phyloP scores from a whole-genome alignment of 2,329 filamentous ascomycete genomes.

The Phaeosphaeria sp. region DNA sequence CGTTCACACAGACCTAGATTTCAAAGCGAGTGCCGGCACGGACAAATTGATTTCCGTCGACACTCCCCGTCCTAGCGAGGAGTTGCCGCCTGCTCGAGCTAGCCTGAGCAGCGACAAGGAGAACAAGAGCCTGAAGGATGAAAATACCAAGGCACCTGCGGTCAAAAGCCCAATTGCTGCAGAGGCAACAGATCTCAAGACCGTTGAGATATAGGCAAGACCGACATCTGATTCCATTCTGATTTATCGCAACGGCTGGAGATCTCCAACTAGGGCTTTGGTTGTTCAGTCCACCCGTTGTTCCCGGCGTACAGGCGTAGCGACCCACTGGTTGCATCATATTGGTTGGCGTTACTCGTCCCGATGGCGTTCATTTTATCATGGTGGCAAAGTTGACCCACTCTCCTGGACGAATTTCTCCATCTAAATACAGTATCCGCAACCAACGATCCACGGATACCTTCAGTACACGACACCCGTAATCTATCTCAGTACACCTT shows the following conservation, averaged over 20 bases:
- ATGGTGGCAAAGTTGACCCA: slow-evolving; percentile 16
- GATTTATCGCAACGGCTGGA: slow-evolving; percentile 37
- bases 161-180: slow-evolving; percentile 37
- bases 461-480: slow-evolving; percentile 6
- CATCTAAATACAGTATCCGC: slow-evolving; percentile 6
- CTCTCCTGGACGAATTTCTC: slow-evolving; percentile 17
- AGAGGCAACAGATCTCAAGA: slow-evolving; percentile 53
- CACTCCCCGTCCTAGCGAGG: slow-evolving; percentile 50
- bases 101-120: slow-evolving; percentile 50
- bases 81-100: slow-evolving; percentile 32
- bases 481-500: slow-evolving; percentile 8
- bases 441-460: neutral
- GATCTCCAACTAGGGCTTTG: slow-evolving; percentile 25
- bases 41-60: slow-evolving; percentile 54
- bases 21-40: slow-evolving; percentile 28
- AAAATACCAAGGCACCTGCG: slow-evolving; percentile 26
- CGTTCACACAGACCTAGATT: slow-evolving; percentile 44
- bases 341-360: slow-evolving; percentile 11
- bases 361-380: slow-evolving; percentile 8
- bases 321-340: slow-evolving; percentile 20
- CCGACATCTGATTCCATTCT: slow-evolving; percentile 11
- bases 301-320: slow-evolving; percentile 29
- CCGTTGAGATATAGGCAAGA: slow-evolving; percentile 53
- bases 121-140: slow-evolving; percentile 38
- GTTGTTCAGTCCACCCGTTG: slow-evolving; percentile 11